Evolutionary conservation across 345 rosid species (phyloP).

Genomic region (Ailanthus altissimus): DNA sequence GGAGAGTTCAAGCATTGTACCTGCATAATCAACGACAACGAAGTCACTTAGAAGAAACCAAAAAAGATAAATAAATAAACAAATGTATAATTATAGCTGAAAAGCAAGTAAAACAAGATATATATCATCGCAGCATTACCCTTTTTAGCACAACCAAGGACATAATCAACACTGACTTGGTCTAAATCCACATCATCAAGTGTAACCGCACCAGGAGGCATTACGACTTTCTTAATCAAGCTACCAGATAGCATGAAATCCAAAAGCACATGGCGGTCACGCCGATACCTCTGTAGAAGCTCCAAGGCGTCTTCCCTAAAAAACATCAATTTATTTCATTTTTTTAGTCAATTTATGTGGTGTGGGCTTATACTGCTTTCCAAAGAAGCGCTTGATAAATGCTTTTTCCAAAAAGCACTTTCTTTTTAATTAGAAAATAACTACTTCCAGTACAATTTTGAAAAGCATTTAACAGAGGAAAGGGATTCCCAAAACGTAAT

Average conservation of each 20-base stretch:
- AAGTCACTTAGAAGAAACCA: not conserved
- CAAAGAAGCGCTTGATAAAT: not conserved
- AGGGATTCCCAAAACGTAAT: not conserved
- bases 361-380: not conserved
- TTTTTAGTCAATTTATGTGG: not conserved
- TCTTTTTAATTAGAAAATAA: not conserved
- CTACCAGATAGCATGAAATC: slow-evolving; percentile 85
- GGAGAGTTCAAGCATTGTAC: slow-evolving; percentile 85
- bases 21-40: slow-evolving; percentile 31
- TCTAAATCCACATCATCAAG: slow-evolving; percentile 97
- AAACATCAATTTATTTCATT: not conserved
- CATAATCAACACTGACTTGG: slow-evolving; percentile 97
- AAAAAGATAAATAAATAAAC: not conserved
- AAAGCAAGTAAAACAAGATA: slow-evolving; percentile 21
- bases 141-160: slow-evolving; percentile 82
- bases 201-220: slow-evolving; percentile 98
- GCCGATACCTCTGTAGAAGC: slow-evolving; percentile 81
- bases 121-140: slow-evolving; percentile 38
- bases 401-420: not conserved
- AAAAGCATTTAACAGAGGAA: not conserved
- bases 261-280: slow-evolving; percentile 80
- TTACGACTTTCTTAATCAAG: slow-evolving; percentile 84
- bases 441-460: not conserved
- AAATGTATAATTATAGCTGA: not conserved
- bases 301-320: slow-evolving; percentile 75